A percentile compares a stretch with the other conserved stretches of the same genome.
Evolutionary conservation across 2,329 filamentous ascomycete species (phyloP).

Genomic region (Cryphonectria naterciae): DNA sequence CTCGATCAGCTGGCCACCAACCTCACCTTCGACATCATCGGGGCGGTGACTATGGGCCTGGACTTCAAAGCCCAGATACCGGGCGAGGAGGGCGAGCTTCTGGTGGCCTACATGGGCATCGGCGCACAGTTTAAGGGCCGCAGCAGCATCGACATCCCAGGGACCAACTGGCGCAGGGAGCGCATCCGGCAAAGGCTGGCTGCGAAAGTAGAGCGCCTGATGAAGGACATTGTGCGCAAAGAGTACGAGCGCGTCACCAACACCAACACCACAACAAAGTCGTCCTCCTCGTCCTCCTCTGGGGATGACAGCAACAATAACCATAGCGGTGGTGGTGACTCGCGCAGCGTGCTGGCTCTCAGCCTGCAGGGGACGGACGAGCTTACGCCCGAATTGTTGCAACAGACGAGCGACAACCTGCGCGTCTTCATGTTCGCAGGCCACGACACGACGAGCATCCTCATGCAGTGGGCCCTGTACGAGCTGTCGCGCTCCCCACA

Average conservation of each 20-base stretch:
- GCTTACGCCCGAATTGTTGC: slow-evolving; percentile 36
- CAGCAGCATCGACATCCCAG: not conserved
- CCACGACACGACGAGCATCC: slow-evolving; percentile 46
- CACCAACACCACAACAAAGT: not conserved
- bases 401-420: slow-evolving; percentile 42
- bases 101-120: slow-evolving; percentile 21
- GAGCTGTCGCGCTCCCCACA: slow-evolving; percentile 40
- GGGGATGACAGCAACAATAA: not conserved
- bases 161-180: slow-evolving; percentile 6
- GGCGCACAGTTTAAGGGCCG: not conserved
- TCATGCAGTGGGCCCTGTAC: slow-evolving; percentile 44
- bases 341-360: slow-evolving; percentile 41
- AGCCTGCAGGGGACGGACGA: slow-evolving; percentile 37
- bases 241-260: slow-evolving; percentile 19
- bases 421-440: slow-evolving; percentile 47
- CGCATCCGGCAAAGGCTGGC: slow-evolving; percentile 11
- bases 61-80: slow-evolving; percentile 23
- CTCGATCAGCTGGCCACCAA: slow-evolving; percentile 37
- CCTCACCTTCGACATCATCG: slow-evolving; percentile 46
- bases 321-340: not conserved
- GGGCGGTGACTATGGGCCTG: slow-evolving; percentile 25
- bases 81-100: slow-evolving; percentile 23
- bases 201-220: slow-evolving; percentile 18
- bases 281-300: not conserved
- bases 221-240: slow-evolving; percentile 18